Percentiles rank a stretch among this genome's conserved stretches.
Evolutionary conservation across 306 rosid species (phyloP).

Genomic region (Chamaecrista fasciculata): DNA sequence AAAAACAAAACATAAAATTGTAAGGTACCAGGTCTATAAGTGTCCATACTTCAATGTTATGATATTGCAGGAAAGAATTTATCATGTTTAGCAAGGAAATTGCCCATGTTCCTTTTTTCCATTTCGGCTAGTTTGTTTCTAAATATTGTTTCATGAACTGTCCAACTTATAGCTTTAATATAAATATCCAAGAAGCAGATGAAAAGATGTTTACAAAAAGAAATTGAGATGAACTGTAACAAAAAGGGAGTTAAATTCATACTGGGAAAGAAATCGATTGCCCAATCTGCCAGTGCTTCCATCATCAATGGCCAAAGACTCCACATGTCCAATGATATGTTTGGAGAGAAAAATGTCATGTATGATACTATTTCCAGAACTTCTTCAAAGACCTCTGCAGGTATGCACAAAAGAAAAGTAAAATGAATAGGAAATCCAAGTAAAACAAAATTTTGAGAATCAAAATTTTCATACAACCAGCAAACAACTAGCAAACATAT

Average conservation of each 20-base stretch:
- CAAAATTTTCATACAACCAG: neutral
- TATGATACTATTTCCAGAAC: conserved; percentile 94
- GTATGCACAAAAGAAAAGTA: conserved; percentile 10
- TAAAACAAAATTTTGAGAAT: conserved; percentile 1
- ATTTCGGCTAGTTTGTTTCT: neutral
- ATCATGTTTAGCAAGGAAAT: conserved; percentile 3
- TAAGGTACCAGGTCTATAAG: neutral
- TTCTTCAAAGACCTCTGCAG: conserved; percentile 98
- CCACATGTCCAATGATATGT: conserved; percentile 95
- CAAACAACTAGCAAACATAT: neutral
- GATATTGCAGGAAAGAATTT: neutral
- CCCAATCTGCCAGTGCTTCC: conserved; percentile 91
- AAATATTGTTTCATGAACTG: conserved; percentile 1
- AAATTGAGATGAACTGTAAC: conserved; percentile 9
- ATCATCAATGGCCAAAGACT: conserved; percentile 97
- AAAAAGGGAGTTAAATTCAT: conserved; percentile 17
- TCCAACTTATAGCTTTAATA: neutral
- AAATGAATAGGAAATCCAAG: neutral
- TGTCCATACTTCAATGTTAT: neutral
- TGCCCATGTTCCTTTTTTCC: neutral
- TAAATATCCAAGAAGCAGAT: neutral
- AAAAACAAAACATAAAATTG: neutral
- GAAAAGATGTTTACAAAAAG: conserved; percentile 15
- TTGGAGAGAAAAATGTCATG: conserved; percentile 93
- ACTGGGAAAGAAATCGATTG: conserved; percentile 93